These are phyloP conservation scores for Anethum foeniculum DNA, from an alignment of 140 eudicot species.

Conservation along the genomic window DNA sequence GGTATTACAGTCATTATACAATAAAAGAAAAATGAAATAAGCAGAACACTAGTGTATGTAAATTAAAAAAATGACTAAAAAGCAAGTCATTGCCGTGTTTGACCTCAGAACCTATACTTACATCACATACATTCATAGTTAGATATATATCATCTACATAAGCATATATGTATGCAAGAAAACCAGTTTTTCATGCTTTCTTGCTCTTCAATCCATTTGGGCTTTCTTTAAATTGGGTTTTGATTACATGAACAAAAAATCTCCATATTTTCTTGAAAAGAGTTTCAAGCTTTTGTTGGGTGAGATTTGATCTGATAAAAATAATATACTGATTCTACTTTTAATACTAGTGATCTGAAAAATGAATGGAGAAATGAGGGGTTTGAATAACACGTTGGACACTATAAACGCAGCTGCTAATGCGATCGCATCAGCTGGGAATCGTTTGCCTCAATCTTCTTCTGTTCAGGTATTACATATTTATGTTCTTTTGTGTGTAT, in stretches of 20 bases:
- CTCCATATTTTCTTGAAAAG: not conserved
- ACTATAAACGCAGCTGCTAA: slow-evolving; percentile 94
- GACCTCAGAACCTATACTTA: slow-evolving; percentile 29
- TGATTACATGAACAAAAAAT: not conserved
- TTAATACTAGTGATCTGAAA: slow-evolving; percentile 6
- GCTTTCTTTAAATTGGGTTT: not conserved
- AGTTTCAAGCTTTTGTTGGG: not conserved
- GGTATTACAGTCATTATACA: not conserved
- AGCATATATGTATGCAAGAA: not conserved
- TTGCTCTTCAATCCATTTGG: not conserved
- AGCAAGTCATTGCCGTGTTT: slow-evolving; percentile 68
- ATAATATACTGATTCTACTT: not conserved
- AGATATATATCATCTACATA: not conserved
- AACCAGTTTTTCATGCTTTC: not conserved
- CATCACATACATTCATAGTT: slow-evolving; percentile 9
- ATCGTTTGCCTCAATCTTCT: slow-evolving; percentile 47
- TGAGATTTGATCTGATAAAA: slow-evolving; percentile 3
- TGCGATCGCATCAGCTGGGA: slow-evolving; percentile 70
- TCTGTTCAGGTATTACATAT: slow-evolving; percentile 47
- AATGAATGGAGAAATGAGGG: slow-evolving; percentile 34
- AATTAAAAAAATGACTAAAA: not conserved
- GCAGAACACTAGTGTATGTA: not conserved
- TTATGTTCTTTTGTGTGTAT: slow-evolving; percentile 13
- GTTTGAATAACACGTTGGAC: slow-evolving; percentile 39
- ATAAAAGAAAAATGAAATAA: not conserved